phyloP scores from a whole-genome alignment of 1,284 basidiomycete genomes.

The Rhodotorula sp. region DNA sequence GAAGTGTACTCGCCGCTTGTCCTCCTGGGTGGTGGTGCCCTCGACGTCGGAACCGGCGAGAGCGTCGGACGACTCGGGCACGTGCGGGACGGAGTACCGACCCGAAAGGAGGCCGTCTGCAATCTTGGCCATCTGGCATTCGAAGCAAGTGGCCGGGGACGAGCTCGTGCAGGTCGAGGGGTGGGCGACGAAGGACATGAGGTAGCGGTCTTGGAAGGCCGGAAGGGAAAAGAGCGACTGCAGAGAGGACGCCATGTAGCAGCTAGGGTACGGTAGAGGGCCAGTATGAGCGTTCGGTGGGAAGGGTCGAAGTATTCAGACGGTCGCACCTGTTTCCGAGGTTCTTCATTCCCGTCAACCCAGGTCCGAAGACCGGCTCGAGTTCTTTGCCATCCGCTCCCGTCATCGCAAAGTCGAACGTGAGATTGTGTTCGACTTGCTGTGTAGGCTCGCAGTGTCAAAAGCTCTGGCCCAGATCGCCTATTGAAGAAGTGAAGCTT shows the following conservation, averaged over 20 bases:
- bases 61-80: constrained; percentile 45
- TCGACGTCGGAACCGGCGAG: constrained; percentile 36
- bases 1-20: constrained; percentile 54
- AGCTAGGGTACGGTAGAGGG: constrained; percentile 56
- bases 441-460: constrained; percentile 44
- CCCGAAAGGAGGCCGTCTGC: constrained; percentile 91
- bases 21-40: neutral
- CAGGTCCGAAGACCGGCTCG: constrained; percentile 82
- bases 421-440: constrained; percentile 97
- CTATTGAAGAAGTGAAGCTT: neutral
- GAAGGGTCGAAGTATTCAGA: neutral
- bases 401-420: constrained; percentile 91
- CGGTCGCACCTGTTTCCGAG: constrained; percentile 77
- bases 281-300: too few species aligned
- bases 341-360: constrained; percentile 84
- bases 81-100: constrained; percentile 72
- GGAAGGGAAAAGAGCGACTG: constrained; percentile 83
- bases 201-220: constrained; percentile 73
- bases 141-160: constrained; percentile 79
- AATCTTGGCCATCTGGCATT: constrained; percentile 92
- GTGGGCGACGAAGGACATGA: constrained; percentile 59
- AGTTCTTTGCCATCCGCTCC: constrained; percentile 85
- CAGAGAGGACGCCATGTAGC: constrained; percentile 93
- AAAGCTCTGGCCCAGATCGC: neutral
- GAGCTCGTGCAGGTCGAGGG: constrained; percentile 64